Percentiles rank a stretch among this genome's conserved stretches.
Evolutionary conservation across 306 rosid genomes (phyloP).

Genomic region (Leucaena leucocephala): DNA sequence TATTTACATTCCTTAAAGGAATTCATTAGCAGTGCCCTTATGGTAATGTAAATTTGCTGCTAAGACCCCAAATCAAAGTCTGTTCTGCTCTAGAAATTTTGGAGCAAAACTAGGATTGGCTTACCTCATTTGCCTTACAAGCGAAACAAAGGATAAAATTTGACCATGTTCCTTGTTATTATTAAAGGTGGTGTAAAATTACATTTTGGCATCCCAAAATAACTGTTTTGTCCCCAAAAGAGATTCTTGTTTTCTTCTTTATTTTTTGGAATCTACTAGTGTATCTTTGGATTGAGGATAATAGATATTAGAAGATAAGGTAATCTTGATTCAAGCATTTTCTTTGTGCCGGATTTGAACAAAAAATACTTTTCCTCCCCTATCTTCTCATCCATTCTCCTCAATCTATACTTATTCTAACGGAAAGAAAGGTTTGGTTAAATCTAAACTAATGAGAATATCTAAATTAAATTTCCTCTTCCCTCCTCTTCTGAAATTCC

Average conservation of each 20-base stretch:
- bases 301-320: background rate
- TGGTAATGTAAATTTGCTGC: slow-evolving; percentile 9
- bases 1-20: background rate
- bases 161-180: slow-evolving; percentile 9
- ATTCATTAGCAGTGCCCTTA: slow-evolving; percentile 5
- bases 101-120: background rate
- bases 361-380: background rate
- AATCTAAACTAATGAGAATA: background rate
- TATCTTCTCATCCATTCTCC: background rate
- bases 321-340: background rate
- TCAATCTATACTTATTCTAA: background rate
- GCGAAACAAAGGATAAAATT: slow-evolving; percentile 18
- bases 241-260: background rate
- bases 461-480: background rate
- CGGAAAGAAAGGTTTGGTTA: background rate
- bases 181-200: slow-evolving; percentile 16
- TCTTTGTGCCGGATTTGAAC: background rate
- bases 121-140: slow-evolving; percentile 14
- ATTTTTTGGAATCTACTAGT: slow-evolving; percentile 5
- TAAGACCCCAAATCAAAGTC: background rate
- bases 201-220: background rate
- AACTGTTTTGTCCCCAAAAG: background rate
- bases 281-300: too few species aligned
- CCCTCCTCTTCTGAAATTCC: background rate
- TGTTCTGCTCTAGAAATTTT: background rate